These are phyloP conservation scores for Acer negundo DNA, from an alignment of 345 rosid species.

Conservation along the genomic window DNA sequence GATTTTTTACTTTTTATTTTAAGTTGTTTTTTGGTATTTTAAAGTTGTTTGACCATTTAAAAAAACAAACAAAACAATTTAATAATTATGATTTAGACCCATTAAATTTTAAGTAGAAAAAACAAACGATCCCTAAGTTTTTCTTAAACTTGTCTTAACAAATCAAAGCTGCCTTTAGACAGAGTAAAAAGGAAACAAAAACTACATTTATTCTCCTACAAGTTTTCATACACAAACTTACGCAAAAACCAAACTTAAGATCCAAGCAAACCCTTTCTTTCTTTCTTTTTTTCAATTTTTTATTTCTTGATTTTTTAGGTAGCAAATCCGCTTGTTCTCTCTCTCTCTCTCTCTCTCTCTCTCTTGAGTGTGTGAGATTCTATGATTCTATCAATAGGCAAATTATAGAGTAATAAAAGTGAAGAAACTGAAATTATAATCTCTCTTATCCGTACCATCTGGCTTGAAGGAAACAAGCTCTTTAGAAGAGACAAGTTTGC, in stretches of 20 bases:
- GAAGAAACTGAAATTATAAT: conserved; percentile 28
- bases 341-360: conserved; percentile 13
- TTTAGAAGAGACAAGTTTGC: conserved; percentile 46
- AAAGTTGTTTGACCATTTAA: too few relatives aligned
- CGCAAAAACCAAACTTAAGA: conserved; percentile 49
- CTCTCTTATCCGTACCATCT: conserved; percentile 45
- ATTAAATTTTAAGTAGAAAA: too few relatives aligned
- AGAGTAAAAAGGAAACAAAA: conserved; percentile 32
- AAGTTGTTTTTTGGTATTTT: too few relatives aligned
- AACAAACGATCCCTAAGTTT: too few relatives aligned
- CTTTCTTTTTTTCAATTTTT: conserved; percentile 1
- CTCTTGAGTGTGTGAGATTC: neutral
- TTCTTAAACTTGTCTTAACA: conserved; percentile 21
- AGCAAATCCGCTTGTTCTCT: neutral
- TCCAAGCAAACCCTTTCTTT: conserved; percentile 57
- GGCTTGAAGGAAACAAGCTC: neutral
- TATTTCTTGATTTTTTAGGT: conserved; percentile 29
- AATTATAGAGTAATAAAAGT: conserved; percentile 38
- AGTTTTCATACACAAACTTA: conserved; percentile 34
- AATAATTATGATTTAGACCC: too few relatives aligned
- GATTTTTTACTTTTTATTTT: too few relatives aligned
- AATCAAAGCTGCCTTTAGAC: conserved; percentile 28
- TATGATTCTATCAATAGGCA: conserved; percentile 3
- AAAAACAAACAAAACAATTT: too few relatives aligned
- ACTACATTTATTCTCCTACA: conserved; percentile 46